Base-by-base conservation (phyloP, 148 eudicot genomes). In the Simmondsia chinensis region DNA sequence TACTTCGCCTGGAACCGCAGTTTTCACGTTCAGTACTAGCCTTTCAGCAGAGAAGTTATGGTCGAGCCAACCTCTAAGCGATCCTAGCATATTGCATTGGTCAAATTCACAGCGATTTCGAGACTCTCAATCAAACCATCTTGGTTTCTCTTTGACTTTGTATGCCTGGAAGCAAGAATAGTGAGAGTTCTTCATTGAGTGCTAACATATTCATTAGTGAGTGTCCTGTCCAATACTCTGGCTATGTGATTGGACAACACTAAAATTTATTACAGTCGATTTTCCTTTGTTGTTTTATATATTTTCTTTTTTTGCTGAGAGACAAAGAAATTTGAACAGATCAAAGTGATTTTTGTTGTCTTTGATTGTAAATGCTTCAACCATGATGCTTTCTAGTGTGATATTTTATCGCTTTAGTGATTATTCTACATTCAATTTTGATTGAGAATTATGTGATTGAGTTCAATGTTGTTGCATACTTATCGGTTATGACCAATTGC, bases 151-250 rank as follows among this genome's bases (percentile, higher is more conserved):
- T 8, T 51, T 76, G 55, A 57, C 72, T 57, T 61, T 76, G 69
- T 59, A 72, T 72, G 82, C 76, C 16, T 76, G 82, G 82, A 76
- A 68, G 66, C 70, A 65, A 46, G 82, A 76, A 48, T 76, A 72
- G 74, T 47, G 54, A 27, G 20, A 16, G 40, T 61, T 64, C 59
- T 61, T 65, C 56, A 54, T 57, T 57, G 75, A 48, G 72, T 69
- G 56, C 70, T 63, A 59, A 70, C 70, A 50, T 50, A 62, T 57
- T 57, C 66, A 43, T 60, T 51, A 53, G 62, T 39, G 51, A 61
- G 69, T 50, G 61, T 64, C 56, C 54, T 37, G 24, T 30, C 50
- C 26, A 54, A 48, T 59, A 70, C 32, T 41, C 35, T 59, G 30
- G 45, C 57, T 64, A 35, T 64, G 63, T 55, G 60, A 55, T 63